Evolutionary conservation across 306 rosid genomes (phyloP).

Genomic region (Prunus salicina): DNA sequence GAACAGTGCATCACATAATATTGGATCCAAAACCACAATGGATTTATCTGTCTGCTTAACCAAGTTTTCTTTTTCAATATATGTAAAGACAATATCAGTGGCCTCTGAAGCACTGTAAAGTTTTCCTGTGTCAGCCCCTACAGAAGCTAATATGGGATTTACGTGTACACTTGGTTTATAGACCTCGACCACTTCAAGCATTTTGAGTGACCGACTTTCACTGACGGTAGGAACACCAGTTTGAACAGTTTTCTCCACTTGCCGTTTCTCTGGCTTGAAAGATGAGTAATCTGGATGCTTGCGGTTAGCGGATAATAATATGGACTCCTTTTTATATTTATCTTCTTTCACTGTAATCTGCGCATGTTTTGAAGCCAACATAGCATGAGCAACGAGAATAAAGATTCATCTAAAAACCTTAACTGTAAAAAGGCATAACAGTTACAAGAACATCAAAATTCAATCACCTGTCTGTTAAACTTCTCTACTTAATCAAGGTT

Average conservation of each 20-base stretch:
- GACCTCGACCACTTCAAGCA: slow-evolving; percentile 80
- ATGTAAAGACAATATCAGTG: slow-evolving; percentile 63
- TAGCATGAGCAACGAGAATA: slow-evolving; percentile 4
- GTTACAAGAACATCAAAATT: not conserved
- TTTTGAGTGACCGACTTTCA: slow-evolving; percentile 49
- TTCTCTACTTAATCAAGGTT: not conserved
- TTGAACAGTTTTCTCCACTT: slow-evolving; percentile 59
- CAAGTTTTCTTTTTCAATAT: slow-evolving; percentile 68
- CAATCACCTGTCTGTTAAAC: not conserved
- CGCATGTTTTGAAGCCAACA: slow-evolving; percentile 21
- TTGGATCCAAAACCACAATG: slow-evolving; percentile 59
- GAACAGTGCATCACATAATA: slow-evolving; percentile 79
- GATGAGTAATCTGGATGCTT: slow-evolving; percentile 72
- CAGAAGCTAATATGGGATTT: slow-evolving; percentile 69
- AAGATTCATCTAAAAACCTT: not conserved
- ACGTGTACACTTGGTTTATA: slow-evolving; percentile 86
- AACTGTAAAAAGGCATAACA: not conserved
- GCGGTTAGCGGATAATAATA: slow-evolving; percentile 52
- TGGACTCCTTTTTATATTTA: slow-evolving; percentile 73
- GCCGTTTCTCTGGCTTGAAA: slow-evolving; percentile 83
- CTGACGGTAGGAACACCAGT: slow-evolving; percentile 38
- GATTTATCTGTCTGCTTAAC: slow-evolving; percentile 70
- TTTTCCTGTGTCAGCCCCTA: slow-evolving; percentile 63
- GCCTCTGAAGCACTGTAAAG: slow-evolving; percentile 80
- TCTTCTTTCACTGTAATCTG: slow-evolving; percentile 90